A percentile compares a stretch with the other conserved stretches of the same genome.
Conservation (phyloP, 768 basidiomycete species). For the Mycena polygramma region DNA sequence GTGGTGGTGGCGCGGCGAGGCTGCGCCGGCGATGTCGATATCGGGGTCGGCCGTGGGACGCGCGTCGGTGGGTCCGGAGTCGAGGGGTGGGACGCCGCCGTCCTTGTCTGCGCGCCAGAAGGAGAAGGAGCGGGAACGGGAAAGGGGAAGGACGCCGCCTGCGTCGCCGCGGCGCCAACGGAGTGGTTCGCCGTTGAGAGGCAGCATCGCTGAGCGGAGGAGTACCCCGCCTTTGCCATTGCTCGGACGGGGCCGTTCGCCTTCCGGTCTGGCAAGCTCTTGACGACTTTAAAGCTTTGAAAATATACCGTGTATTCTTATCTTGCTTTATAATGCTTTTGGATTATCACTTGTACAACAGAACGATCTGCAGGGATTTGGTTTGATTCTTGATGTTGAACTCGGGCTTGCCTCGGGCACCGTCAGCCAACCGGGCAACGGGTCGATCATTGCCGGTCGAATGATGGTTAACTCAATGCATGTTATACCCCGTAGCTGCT, state of each 20-base stretch:
- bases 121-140: conserved; percentile 8
- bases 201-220: conserved; percentile 8
- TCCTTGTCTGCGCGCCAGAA: conserved; percentile 31
- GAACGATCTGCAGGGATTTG: too few species aligned
- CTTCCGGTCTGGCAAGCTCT: neutral
- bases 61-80: conserved; percentile 5
- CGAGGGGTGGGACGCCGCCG: conserved; percentile 53
- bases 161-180: neutral
- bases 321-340: neutral
- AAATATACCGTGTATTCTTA: conserved; percentile 2
- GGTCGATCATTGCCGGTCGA: conserved; percentile 1
- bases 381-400: too few species aligned
- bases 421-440: too few species aligned
- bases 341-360: too few species aligned
- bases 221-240: neutral
- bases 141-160: conserved; percentile 6
- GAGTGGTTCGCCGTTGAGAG: neutral
- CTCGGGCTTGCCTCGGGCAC: too few species aligned
- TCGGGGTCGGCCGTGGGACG: conserved; percentile 43
- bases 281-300: neutral
- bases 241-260: neutral
- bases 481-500: conserved; percentile 9
- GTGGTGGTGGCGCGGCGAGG: conserved; percentile 33
- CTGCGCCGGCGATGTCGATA: conserved; percentile 35
- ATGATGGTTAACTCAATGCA: neutral